Evolutionary conservation across 768 basidiomycete genomes (phyloP), one percentile per base, ranked within the genome.

Genomic region (Paxillus ammoniavirescens): DNA sequence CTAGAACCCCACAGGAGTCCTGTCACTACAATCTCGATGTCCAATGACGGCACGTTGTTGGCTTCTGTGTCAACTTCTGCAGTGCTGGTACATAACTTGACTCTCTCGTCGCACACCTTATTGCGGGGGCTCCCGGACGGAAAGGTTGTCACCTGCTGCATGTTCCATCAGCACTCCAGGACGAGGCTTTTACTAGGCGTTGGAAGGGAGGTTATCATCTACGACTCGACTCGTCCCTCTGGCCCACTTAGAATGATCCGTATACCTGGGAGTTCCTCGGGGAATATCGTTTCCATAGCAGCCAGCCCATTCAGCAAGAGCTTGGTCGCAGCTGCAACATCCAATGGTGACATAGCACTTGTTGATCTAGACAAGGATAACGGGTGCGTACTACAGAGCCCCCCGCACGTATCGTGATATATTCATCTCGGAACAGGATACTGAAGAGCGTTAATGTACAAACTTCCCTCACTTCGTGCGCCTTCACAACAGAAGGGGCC

Each of bases 301-400:
- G 82, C 80, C 56, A 89, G 87, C 57, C 87, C 89, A 7, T 90
- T 89, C 67, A 89, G 87, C 70, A 89, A 85, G 72, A 85, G 84
- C 2, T 71, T 91, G 33, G 74, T 86, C 23, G 83, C 84, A 2
- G 77, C 78, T 41, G 81, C 78, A 1, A 84, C 78, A 40, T 72
- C 77, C 12, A 72, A 68, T 4, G 87, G 87, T 1, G 69, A 72
- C 41, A 74, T 91, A 10, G 75, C 69, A 4, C 74, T 90, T 8
- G 69, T 90, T 46, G 89, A 91, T 63, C 63, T 91, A 21, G 87
- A 91, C 46, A 90, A 89, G 65, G 87, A 89, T 53, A 83, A 83
- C 60, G 79, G 80, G 88, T 89, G 60, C 42, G 79, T 66, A 5
- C 13, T 40, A 53, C 36, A 13, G 18, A 26, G 30, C 42, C 21